These are phyloP conservation scores for Fusarium sp. DNA, from an alignment of 2,329 filamentous ascomycete genomes.

Conservation along the genomic window DNA sequence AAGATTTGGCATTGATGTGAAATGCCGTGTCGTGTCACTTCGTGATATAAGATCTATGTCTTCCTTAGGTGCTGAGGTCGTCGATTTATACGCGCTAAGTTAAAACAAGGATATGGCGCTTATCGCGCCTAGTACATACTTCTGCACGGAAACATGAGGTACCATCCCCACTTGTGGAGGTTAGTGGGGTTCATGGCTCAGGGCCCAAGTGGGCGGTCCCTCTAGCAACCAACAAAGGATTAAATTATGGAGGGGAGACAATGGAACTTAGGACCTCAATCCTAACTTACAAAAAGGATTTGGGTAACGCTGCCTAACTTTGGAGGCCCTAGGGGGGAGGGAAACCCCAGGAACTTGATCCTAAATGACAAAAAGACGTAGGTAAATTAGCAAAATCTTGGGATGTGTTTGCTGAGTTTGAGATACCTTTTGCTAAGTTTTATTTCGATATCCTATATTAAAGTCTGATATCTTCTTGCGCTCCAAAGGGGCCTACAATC, in stretches of 20 bases:
- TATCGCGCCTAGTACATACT: conserved; percentile 27
- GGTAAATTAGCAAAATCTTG: too few species aligned
- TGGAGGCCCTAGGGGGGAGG: neutral
- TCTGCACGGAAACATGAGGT: neutral
- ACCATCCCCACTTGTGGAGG: conserved; percentile 3
- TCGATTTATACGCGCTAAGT: conserved; percentile 6
- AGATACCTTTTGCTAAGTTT: too few species aligned
- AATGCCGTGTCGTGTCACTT: neutral
- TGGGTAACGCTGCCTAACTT: neutral
- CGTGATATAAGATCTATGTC: neutral
- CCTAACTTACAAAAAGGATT: neutral
- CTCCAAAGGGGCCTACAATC: neutral
- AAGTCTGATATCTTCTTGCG: too few species aligned
- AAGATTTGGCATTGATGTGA: neutral
- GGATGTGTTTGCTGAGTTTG: too few species aligned
- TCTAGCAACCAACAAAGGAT: conserved; percentile 27
- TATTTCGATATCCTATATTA: too few species aligned
- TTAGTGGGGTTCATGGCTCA: conserved; percentile 23
- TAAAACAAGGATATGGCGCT: conserved; percentile 24
- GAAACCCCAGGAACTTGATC: too few species aligned
- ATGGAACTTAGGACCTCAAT: neutral
- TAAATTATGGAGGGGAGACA: neutral
- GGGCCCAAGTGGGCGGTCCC: conserved; percentile 27
- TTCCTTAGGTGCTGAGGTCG: neutral
- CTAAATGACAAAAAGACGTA: too few species aligned